These are phyloP conservation scores for Phaeoacremonium minimum DNA, from an alignment of 2,329 filamentous ascomycete species.

Conservation along the genomic window DNA sequence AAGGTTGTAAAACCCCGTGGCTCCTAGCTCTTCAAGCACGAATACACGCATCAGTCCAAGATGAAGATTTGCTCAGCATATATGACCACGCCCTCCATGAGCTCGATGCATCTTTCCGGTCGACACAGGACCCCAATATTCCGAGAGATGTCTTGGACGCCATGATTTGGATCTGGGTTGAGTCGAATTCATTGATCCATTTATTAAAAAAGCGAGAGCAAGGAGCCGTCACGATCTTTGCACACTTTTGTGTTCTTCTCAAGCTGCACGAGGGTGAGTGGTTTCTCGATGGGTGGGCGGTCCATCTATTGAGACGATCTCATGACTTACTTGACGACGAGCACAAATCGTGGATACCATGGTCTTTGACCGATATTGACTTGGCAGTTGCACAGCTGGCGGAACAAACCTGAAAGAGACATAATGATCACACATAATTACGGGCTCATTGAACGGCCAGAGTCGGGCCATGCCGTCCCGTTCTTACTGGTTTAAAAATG, in stretches of 20 bases:
- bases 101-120: slow-evolving; percentile 24
- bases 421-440: no score
- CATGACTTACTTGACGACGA: slow-evolving; percentile 24
- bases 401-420: no score
- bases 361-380: slow-evolving; percentile 10
- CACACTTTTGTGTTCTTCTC: slow-evolving; percentile 26
- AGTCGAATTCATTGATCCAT: slow-evolving; percentile 28
- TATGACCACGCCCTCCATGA: slow-evolving; percentile 26
- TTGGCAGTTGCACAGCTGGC: no score
- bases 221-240: slow-evolving; percentile 25
- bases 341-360: slow-evolving; percentile 26
- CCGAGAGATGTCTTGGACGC: slow-evolving; percentile 29
- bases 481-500: no score
- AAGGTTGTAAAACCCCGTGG: no score
- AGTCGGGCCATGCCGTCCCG: no score
- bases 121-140: slow-evolving; percentile 4
- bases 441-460: no score
- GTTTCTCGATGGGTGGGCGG: slow-evolving; percentile 28
- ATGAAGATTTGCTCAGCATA: slow-evolving; percentile 12
- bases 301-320: slow-evolving; percentile 22
- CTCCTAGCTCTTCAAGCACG: no score
- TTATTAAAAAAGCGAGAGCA: slow-evolving; percentile 22
- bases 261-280: slow-evolving; percentile 25
- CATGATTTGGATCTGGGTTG: slow-evolving; percentile 32
- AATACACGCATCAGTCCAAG: no score